A percentile compares a stretch with the other conserved stretches of the same genome.
Conservation (phyloP, 441 rosid genomes). For the Gossypium laxum region DNA sequence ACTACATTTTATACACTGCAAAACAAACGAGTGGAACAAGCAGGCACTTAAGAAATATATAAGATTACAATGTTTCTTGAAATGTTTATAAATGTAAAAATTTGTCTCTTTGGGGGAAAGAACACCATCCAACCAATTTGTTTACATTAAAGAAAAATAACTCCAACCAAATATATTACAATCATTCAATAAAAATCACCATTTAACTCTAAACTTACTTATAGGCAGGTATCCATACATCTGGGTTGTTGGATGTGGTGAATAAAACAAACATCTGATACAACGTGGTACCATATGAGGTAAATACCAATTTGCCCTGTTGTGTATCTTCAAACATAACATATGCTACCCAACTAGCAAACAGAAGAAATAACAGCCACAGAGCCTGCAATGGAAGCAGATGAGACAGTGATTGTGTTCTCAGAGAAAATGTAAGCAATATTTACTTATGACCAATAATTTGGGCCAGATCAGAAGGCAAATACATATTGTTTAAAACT, state of each 20-base stretch:
- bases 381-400: constrained; percentile 57
- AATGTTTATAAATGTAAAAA: background rate
- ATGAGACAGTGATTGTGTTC: constrained; percentile 17
- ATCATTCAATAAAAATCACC: constrained; percentile 3
- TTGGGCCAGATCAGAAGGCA: background rate
- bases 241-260: constrained; percentile 97
- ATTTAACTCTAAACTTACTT: constrained; percentile 48
- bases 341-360: constrained; percentile 89
- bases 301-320: constrained; percentile 58
- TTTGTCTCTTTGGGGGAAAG: background rate
- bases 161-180: background rate
- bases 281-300: constrained; percentile 68
- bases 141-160: background rate
- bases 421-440: background rate
- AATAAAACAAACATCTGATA: constrained; percentile 82
- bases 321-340: constrained; percentile 92
- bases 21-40: background rate
- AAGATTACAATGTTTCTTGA: background rate
- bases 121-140: background rate
- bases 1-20: background rate
- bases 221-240: constrained; percentile 96
- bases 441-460: background rate
- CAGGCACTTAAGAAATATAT: background rate
- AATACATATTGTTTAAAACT: background rate
- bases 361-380: constrained; percentile 71